Conservation (phyloP, 2,329 filamentous ascomycete genomes). For the Phoma sp. region DNA sequence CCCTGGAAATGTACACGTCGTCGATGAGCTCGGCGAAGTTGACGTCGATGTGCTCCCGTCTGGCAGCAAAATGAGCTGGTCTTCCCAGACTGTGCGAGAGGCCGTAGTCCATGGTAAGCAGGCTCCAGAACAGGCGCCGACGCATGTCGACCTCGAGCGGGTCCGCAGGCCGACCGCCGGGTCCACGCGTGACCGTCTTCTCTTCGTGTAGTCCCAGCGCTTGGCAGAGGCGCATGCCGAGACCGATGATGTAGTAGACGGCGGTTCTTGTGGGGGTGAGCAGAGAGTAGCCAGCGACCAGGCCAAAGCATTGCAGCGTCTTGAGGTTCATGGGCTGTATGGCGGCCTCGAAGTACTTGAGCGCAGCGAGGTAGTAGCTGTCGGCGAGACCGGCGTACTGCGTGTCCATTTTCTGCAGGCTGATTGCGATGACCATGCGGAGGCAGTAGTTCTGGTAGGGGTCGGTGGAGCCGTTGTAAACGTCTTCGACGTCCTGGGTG, state of each 20-base stretch:
- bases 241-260: conserved; percentile 89
- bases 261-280: conserved; percentile 90
- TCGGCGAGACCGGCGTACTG: conserved; percentile 93
- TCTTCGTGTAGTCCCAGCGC: conserved; percentile 88
- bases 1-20: conserved; percentile 80
- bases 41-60: conserved; percentile 83
- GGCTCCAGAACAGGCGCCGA: conserved; percentile 84
- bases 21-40: conserved; percentile 82
- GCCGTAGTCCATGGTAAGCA: conserved; percentile 86
- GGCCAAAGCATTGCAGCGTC: conserved; percentile 84
- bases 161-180: conserved; percentile 66
- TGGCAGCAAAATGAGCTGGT: conserved; percentile 82
- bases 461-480: conserved; percentile 77
- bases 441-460: conserved; percentile 87
- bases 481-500: conserved; percentile 75
- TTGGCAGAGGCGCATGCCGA: conserved; percentile 86
- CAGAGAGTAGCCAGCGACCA: conserved; percentile 91
- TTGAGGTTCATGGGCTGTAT: conserved; percentile 87
- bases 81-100: conserved; percentile 87
- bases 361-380: conserved; percentile 90
- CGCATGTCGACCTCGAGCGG: conserved; percentile 86
- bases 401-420: conserved; percentile 87
- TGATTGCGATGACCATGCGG: conserved; percentile 92
- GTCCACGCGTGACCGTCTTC: conserved; percentile 76
- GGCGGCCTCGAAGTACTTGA: conserved; percentile 82